phyloP scores from a whole-genome alignment of 2,329 filamentous ascomycete genomes.

The Paecilomyces sp. region DNA sequence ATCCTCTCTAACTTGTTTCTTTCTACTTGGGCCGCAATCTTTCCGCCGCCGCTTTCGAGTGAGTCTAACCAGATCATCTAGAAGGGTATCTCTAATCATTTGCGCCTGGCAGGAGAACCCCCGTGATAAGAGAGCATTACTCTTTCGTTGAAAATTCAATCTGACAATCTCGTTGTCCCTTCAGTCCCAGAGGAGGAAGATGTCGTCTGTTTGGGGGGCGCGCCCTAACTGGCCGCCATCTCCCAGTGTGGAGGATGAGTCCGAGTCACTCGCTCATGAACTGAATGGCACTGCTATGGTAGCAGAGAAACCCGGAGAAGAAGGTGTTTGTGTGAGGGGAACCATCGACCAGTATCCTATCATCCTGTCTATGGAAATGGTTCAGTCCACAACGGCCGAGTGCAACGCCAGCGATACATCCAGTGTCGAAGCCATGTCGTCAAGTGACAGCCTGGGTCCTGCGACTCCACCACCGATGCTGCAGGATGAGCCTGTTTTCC shows the following conservation, averaged over 20 bases:
- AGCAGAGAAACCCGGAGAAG: conserved; percentile 22
- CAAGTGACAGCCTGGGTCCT: conserved; percentile 19
- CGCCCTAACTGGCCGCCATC: conserved; percentile 33
- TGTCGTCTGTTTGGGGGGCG: conserved; percentile 17
- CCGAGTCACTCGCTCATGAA: conserved; percentile 35
- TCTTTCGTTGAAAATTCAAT: not conserved
- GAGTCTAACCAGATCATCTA: not conserved
- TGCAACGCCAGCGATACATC: conserved; percentile 10
- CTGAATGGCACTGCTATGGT: conserved; percentile 22
- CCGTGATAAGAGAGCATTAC: not conserved
- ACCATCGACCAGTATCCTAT: conserved; percentile 39
- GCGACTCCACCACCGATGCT: conserved; percentile 16
- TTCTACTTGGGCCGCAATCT: not conserved
- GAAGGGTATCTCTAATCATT: not conserved
- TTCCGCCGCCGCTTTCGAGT: not conserved
- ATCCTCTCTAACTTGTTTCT: not conserved
- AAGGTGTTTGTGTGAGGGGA: conserved; percentile 29
- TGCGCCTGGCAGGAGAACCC: not conserved
- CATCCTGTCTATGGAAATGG: conserved; percentile 25
- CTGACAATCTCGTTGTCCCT: not conserved
- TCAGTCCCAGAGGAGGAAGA: conserved; percentile 5
- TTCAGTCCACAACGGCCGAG: conserved; percentile 9
- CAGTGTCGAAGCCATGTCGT: conserved; percentile 15
- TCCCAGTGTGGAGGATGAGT: conserved; percentile 40
- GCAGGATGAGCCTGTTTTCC: conserved; percentile 10